These are phyloP conservation scores for Toxicodendron radicans DNA, from an alignment of 345 rosid genomes.

Conservation along the genomic window DNA sequence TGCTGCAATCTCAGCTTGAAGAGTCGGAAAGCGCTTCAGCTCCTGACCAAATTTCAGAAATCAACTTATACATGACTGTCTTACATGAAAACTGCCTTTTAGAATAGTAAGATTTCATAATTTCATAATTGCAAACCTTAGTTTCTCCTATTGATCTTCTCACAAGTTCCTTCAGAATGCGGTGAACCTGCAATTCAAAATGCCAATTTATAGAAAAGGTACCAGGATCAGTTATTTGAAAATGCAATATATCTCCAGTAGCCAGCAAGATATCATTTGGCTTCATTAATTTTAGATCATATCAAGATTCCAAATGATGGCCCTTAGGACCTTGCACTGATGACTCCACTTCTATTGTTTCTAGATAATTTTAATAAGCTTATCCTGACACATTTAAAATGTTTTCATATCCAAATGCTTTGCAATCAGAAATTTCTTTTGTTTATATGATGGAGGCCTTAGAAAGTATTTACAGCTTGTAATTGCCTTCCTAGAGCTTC, in stretches of 20 bases:
- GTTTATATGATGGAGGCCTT: neutral
- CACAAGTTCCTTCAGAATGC: constrained; percentile 60
- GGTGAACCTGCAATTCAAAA: constrained; percentile 51
- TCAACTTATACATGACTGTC: neutral
- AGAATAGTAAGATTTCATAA: neutral
- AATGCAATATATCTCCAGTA: neutral
- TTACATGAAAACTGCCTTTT: neutral
- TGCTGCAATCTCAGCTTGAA: constrained; percentile 54
- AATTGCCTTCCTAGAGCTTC: neutral
- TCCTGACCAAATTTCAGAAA: constrained; percentile 42
- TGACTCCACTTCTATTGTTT: neutral
- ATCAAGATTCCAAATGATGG: neutral
- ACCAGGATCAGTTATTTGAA: neutral
- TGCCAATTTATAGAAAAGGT: constrained; percentile 8
- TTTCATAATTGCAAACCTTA: constrained; percentile 39
- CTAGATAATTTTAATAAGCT: neutral
- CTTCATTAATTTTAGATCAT: neutral
- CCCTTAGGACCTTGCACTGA: constrained; percentile 1
- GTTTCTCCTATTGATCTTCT: constrained; percentile 59
- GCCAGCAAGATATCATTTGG: neutral
- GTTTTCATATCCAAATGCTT: neutral
- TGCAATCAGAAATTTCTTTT: neutral
- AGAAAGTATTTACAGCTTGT: neutral
- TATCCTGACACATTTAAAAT: neutral
- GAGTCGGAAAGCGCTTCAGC: constrained; percentile 61